phyloP scores from a whole-genome alignment of 805 yeast species.

The Nakazawaea ambrosiae region DNA sequence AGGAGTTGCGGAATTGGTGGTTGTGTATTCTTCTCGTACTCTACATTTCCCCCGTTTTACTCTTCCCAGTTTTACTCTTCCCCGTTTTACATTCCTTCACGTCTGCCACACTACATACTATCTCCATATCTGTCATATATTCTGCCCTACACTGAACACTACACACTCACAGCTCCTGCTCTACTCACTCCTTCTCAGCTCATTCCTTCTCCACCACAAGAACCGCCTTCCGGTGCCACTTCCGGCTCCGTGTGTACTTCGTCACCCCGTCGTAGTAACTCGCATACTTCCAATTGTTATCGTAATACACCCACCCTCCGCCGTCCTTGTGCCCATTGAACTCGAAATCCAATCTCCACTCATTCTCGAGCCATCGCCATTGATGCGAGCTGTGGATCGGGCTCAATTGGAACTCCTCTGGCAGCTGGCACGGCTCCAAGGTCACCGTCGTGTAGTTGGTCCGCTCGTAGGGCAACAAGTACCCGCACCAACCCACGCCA shows the following conservation, averaged over 20 bases:
- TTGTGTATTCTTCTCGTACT: too few relatives aligned
- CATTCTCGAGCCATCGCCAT: conserved; percentile 54
- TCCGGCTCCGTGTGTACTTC: conserved; percentile 44
- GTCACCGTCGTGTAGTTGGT: conserved; percentile 38
- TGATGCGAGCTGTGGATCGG: conserved; percentile 25
- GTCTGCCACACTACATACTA: too few relatives aligned
- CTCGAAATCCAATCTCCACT: conserved; percentile 41
- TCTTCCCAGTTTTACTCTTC: too few relatives aligned
- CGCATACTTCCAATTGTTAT: conserved; percentile 41
- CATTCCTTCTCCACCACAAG: conserved; percentile 2
- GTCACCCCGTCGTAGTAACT: conserved; percentile 36
- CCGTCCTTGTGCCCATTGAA: conserved; percentile 28
- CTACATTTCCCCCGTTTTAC: too few relatives aligned
- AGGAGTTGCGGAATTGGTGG: too few relatives aligned
- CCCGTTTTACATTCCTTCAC: too few relatives aligned
- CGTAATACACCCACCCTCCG: conserved; percentile 51
- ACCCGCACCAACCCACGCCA: conserved; percentile 52
- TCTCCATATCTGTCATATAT: too few relatives aligned
- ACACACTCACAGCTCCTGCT: too few relatives aligned
- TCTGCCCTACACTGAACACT: background rate
- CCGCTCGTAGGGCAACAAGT: conserved; percentile 45
- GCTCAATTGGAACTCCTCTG: conserved; percentile 40
- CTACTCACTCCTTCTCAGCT: too few relatives aligned
- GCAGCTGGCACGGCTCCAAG: conserved; percentile 21
- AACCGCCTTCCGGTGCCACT: conserved; percentile 26